Percentiles rank a stretch among this genome's conserved stretches.
Conservation (phyloP, 108 stramenopile genomes). For the Cylindrotheca closterium region DNA sequence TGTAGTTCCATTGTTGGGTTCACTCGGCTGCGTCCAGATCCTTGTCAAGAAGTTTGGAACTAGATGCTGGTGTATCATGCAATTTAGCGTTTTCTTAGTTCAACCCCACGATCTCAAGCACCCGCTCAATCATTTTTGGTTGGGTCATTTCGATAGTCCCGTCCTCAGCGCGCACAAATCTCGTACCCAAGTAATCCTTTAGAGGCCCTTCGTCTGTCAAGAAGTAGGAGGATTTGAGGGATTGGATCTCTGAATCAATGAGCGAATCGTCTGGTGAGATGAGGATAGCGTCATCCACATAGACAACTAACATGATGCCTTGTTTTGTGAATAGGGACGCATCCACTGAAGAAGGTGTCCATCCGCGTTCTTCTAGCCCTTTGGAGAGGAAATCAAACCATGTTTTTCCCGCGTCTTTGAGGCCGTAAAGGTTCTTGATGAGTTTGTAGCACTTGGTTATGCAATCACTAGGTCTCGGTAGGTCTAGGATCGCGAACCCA, state of each 20-base stretch:
- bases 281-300: neutral
- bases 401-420: neutral
- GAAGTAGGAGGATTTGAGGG: neutral
- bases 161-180: conserved; percentile 7
- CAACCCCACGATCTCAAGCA: too few species aligned
- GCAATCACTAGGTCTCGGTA: neutral
- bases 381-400: neutral
- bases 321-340: neutral
- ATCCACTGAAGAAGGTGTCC: too few species aligned
- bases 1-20: too few species aligned
- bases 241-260: neutral
- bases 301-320: neutral
- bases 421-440: neutral
- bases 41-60: neutral
- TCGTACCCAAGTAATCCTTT: conserved; percentile 32
- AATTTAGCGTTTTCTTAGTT: neutral
- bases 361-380: conserved; percentile 1
- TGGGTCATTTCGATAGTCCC: conserved; percentile 23
- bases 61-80: neutral
- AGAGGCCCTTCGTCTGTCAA: conserved; percentile 27
- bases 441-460: neutral
- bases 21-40: too few species aligned
- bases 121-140: conserved; percentile 22
- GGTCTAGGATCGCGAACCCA: conserved; percentile 26
- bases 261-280: neutral